Conservation (phyloP, 2,329 filamentous ascomycete genomes). For the Monosporascus sp. region DNA sequence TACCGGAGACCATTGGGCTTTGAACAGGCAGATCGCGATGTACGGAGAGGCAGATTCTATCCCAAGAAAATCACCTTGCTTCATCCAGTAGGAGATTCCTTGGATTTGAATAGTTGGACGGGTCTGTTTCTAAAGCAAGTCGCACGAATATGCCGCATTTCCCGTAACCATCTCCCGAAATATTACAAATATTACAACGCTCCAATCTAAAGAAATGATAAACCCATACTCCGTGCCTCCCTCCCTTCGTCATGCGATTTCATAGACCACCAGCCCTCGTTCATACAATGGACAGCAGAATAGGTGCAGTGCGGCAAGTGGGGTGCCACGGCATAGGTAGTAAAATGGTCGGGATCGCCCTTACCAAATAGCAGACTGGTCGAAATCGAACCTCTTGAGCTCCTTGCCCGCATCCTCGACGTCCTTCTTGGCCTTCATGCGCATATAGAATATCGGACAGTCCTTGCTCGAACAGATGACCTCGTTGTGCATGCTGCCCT, state of each 20-base stretch:
- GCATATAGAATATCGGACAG: conserved; percentile 99
- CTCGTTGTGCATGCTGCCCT: conserved; percentile 96
- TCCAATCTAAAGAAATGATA: background rate
- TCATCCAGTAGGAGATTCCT: background rate
- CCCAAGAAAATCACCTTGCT: background rate
- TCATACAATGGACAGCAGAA: conserved; percentile 12
- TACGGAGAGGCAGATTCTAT: background rate
- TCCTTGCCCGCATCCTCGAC: conserved; percentile 93
- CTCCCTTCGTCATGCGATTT: conserved; percentile 5
- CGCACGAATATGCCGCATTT: no score
- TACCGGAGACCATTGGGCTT: background rate
- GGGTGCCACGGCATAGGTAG: no score
- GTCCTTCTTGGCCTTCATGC: conserved; percentile 99
- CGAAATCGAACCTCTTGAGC: conserved; percentile 80
- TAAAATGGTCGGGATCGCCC: no score
- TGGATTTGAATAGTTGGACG: background rate
- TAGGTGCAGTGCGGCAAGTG: no score
- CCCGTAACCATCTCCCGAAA: conserved; percentile 1
- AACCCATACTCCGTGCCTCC: conserved; percentile 12
- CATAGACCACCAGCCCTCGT: conserved; percentile 10
- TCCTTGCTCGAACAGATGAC: conserved; percentile 96
- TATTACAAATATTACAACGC: background rate
- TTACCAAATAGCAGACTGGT: conserved; percentile 63
- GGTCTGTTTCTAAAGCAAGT: no score
- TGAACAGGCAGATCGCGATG: background rate